Base-by-base conservation (phyloP, 2,329 filamentous ascomycete genomes). In the Ophiostoma sp. region DNA sequence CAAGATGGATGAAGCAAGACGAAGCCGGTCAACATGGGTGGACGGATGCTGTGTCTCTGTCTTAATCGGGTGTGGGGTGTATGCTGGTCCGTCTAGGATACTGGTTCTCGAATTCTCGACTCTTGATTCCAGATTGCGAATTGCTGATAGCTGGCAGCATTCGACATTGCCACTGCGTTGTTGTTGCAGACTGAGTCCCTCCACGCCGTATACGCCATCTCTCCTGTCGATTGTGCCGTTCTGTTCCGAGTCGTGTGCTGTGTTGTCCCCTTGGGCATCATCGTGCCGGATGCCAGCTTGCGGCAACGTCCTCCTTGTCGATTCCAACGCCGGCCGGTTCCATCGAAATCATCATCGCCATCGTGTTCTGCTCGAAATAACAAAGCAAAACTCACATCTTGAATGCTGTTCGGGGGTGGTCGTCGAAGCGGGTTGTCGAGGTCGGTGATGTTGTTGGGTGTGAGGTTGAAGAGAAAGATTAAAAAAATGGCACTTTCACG, bases 321-420 rank as follows among this genome's bases (percentile, higher is more conserved):
- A 42, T 45, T 40, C 27, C 42, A 62, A 45, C 18, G 60, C 7
- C 60, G 60, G 60, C 60, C 60, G 18, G 40, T 41, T 63, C 60
- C 69, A 70, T 70, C 69, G 65, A 67, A 64, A 45, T 64, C 67
- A 68, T 66, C 69, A 68, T 68, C 64, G 69, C 66, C 60, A 66
- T 69, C 65, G 64, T 44, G 68, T 63, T 68, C 66, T 66, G 68
- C 66, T 47, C 42, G n/a, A 64, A 41, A 38, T 45, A 52, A 62
- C n/a, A 65, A 63, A 65, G 66, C 63, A 67, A 67, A 65, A 70
- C 69, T 70, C 63, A 70, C 69, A 70, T 70, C 69, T 70, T 70
- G 69, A 68, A 66, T 70, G 64, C 38, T 67, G 67, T 68, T 70
- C 67, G 65, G 45, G 27, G 65, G 64, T 70, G 69, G 69, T 70